Conservation (phyloP, 805 yeast genomes). For the Diddensiella caesifluorescens region DNA sequence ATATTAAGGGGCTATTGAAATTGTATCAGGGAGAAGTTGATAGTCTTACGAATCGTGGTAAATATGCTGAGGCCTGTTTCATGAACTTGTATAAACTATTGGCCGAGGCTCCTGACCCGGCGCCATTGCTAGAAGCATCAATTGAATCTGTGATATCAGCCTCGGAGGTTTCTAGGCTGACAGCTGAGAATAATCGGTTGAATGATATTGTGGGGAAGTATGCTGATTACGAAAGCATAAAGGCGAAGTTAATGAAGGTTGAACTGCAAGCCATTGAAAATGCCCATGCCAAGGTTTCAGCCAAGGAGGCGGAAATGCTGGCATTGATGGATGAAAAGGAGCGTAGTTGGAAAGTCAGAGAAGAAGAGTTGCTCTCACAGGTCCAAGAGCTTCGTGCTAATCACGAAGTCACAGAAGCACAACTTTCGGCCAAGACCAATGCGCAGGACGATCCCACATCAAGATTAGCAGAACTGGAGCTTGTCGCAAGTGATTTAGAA, state of each 20-base stretch:
- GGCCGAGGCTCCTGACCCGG: slow-evolving; percentile 92
- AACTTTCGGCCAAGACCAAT: slow-evolving; percentile 26
- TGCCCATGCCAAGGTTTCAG: slow-evolving; percentile 7
- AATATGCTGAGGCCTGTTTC: slow-evolving; percentile 66
- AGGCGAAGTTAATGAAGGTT: slow-evolving; percentile 51
- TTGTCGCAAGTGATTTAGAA: slow-evolving; percentile 72
- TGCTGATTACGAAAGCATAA: slow-evolving; percentile 77
- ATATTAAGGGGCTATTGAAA: slow-evolving; percentile 61
- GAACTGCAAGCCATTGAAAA: slow-evolving; percentile 56
- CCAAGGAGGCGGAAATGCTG: slow-evolving; percentile 6
- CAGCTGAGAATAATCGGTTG: slow-evolving; percentile 42
- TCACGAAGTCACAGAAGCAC: slow-evolving; percentile 60
- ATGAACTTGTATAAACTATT: slow-evolving; percentile 68
- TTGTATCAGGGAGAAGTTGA: slow-evolving; percentile 88
- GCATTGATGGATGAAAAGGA: slow-evolving; percentile 65
- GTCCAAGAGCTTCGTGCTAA: slow-evolving; percentile 51
- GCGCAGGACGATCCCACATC: slow-evolving; percentile 9
- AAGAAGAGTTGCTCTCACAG: slow-evolving; percentile 47
- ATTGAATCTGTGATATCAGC: slow-evolving; percentile 55
- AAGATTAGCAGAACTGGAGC: slow-evolving; percentile 44
- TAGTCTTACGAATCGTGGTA: slow-evolving; percentile 67
- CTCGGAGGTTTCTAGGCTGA: slow-evolving; percentile 47
- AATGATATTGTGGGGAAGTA: slow-evolving; percentile 52
- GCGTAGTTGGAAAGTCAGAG: slow-evolving; percentile 58
- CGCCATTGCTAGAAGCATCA: slow-evolving; percentile 67